Evolutionary conservation across 805 yeast species (phyloP).

Genomic region (Candida anglica): DNA sequence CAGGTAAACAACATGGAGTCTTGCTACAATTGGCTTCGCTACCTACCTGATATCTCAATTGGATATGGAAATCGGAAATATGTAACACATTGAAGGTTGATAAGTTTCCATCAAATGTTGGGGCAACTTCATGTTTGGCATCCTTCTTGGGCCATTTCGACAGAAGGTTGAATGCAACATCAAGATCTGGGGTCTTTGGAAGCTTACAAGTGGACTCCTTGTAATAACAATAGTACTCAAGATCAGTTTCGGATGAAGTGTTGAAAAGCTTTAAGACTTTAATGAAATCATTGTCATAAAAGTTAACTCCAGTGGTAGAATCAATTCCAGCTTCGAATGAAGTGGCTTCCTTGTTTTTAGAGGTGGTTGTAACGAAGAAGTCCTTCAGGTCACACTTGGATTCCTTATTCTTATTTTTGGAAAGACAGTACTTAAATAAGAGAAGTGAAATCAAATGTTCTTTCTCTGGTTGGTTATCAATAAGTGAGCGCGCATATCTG

Average conservation of each 20-base stretch:
- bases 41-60: constrained; percentile 51
- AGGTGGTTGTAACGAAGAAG: constrained; percentile 34
- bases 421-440: constrained; percentile 32
- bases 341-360: constrained; percentile 15
- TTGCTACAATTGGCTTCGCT: constrained; percentile 55
- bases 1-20: constrained; percentile 60
- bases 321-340: constrained; percentile 18
- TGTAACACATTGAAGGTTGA: constrained; percentile 59
- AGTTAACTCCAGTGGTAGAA: constrained; percentile 24
- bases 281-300: constrained; percentile 36
- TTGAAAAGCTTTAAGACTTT: constrained; percentile 34
- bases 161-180: constrained; percentile 23
- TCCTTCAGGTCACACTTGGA: constrained; percentile 31
- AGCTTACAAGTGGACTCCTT: constrained; percentile 42
- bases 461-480: constrained; percentile 25
- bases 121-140: constrained; percentile 14
- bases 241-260: constrained; percentile 30
- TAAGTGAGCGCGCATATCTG: constrained; percentile 22
- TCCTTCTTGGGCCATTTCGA: constrained; percentile 36
- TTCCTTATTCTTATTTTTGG: constrained; percentile 22
- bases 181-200: constrained; percentile 50
- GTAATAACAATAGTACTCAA: constrained; percentile 53
- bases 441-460: constrained; percentile 32
- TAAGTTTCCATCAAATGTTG: constrained; percentile 20
- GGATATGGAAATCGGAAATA: constrained; percentile 62